Conservation (phyloP, 257 asterid species). For the Lycium ferocissimum region DNA sequence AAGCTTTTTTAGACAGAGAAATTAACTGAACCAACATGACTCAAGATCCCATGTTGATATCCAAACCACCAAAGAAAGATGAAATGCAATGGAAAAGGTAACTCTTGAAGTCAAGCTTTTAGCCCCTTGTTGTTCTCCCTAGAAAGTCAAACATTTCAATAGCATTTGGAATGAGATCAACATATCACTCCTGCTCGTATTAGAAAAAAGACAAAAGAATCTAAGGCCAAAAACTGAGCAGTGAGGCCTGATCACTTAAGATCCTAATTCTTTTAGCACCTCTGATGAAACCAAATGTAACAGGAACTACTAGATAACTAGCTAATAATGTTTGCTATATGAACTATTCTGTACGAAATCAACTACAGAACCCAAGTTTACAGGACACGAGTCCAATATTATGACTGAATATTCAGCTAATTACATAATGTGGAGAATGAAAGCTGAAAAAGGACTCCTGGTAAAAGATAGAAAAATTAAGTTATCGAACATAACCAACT, state of each 20-base stretch:
- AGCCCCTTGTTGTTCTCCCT: background rate
- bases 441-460: background rate
- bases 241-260: background rate
- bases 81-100: background rate
- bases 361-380: background rate
- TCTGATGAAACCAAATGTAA: background rate
- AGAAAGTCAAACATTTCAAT: background rate
- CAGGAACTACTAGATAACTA: background rate
- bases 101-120: background rate
- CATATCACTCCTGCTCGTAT: background rate
- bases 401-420: background rate
- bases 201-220: background rate
- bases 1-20: background rate
- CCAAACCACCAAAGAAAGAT: slow-evolving; percentile 5
- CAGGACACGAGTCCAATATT: background rate
- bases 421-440: background rate
- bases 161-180: slow-evolving; percentile 22
- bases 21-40: background rate
- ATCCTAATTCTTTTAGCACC: background rate
- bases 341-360: background rate
- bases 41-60: background rate
- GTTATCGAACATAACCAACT: background rate
- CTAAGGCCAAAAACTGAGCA: background rate
- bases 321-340: background rate
- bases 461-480: background rate